Percentiles rank a stretch among this genome's conserved stretches.
Evolutionary conservation across 2,329 filamentous ascomycete genomes (phyloP).

Genomic region (Diaporthe nobilis): DNA sequence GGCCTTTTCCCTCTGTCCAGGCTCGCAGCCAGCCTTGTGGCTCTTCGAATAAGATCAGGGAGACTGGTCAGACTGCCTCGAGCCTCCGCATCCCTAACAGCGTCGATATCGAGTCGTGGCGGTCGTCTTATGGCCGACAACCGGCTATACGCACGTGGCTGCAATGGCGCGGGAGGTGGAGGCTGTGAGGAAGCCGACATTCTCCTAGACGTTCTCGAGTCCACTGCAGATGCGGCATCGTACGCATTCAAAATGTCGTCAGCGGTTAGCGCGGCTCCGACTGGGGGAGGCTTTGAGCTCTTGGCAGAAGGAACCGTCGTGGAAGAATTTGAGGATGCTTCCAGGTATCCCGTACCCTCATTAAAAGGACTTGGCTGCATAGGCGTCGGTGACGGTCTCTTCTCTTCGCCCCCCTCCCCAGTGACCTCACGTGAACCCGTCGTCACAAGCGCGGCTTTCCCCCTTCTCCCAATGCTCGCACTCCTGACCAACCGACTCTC

Average conservation of each 20-base stretch:
- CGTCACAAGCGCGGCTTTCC: constrained; percentile 69
- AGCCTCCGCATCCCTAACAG: constrained; percentile 83
- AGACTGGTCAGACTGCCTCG: constrained; percentile 93
- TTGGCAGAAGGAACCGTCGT: constrained; percentile 54
- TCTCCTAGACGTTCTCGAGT: constrained; percentile 52
- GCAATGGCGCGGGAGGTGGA: constrained; percentile 42
- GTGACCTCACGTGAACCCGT: constrained; percentile 41
- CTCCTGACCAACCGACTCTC: constrained; percentile 72
- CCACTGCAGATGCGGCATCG: constrained; percentile 62
- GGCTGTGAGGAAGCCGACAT: constrained; percentile 45
- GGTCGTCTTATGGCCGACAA: constrained; percentile 74
- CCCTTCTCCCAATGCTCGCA: constrained; percentile 73
- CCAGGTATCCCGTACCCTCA: constrained; percentile 62
- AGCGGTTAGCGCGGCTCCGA: constrained; percentile 52
- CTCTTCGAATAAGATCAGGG: constrained; percentile 89
- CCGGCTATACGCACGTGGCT: constrained; percentile 55
- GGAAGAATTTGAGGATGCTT: constrained; percentile 63
- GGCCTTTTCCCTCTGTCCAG: constrained; percentile 84
- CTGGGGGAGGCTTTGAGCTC: constrained; percentile 45
- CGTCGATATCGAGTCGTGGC: constrained; percentile 84
- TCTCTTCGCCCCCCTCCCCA: constrained; percentile 47
- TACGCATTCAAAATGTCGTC: constrained; percentile 66
- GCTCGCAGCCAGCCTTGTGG: constrained; percentile 87
- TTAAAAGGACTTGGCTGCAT: constrained; percentile 56
- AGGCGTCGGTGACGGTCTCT: constrained; percentile 55